A percentile compares a stretch with the other conserved stretches of the same genome.
These are phyloP conservation scores for Gastrolobium villosum DNA, from an alignment of 306 rosid species.

Conservation along the genomic window DNA sequence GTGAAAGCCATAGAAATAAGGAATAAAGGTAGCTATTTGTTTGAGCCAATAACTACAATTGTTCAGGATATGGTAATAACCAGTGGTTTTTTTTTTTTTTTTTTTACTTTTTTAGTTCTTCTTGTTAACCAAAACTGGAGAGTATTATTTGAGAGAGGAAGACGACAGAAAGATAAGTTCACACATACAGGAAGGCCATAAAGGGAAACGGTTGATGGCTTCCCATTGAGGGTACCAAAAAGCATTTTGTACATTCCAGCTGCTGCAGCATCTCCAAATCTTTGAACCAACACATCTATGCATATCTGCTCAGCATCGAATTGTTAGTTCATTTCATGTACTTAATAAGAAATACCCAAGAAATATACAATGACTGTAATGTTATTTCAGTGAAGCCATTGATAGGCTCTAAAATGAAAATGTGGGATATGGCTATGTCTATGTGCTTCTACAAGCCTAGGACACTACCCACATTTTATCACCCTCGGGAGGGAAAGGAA, in stretches of 20 bases:
- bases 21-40: neutral
- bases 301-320: conserved; percentile 69
- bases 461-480: conserved; percentile 18
- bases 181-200: conserved; percentile 85
- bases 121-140: conserved; percentile 10
- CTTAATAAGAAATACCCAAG: conserved; percentile 16
- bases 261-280: conserved; percentile 97
- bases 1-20: neutral
- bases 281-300: conserved; percentile 92
- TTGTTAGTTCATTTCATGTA: conserved; percentile 1
- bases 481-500: conserved; percentile 24
- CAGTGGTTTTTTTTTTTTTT: neutral
- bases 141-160: conserved; percentile 12
- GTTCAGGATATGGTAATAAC: conserved; percentile 10
- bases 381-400: conserved; percentile 26
- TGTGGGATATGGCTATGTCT: conserved; percentile 8
- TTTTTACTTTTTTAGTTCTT: neutral
- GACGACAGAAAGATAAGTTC: conserved; percentile 16
- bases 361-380: conserved; percentile 3
- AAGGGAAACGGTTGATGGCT: conserved; percentile 73
- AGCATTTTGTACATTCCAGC: conserved; percentile 94
- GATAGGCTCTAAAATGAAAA: conserved; percentile 24
- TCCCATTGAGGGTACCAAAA: conserved; percentile 67
- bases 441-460: conserved; percentile 32
- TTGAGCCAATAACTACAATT: conserved; percentile 13